Percentiles rank a stretch among this genome's conserved stretches.
Conservation (phyloP, 305 asterid genomes). For the Rubia balearica region DNA sequence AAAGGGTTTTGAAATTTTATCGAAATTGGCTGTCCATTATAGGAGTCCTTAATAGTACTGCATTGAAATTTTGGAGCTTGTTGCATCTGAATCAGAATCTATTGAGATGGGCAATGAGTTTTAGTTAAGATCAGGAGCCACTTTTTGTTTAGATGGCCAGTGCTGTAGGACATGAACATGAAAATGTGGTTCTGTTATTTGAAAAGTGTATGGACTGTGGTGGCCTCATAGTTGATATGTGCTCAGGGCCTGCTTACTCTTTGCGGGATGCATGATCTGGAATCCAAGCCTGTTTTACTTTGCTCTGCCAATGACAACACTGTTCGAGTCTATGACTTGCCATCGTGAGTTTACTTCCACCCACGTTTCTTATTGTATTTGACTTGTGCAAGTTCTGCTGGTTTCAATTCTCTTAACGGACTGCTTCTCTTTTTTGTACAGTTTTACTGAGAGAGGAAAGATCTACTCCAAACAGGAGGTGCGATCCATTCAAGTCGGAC, state of each 20-base stretch:
- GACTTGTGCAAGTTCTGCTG: neutral
- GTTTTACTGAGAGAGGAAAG: constrained; percentile 84
- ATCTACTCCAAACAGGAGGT: constrained; percentile 66
- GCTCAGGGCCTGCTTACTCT: constrained; percentile 77
- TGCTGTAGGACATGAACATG: neutral
- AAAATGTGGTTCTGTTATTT: neutral
- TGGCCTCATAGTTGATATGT: constrained; percentile 18
- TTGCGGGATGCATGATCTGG: constrained; percentile 92
- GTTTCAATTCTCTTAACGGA: constrained; percentile 5
- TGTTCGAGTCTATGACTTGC: too few relatives aligned
- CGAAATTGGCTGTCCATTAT: neutral
- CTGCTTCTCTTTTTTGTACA: constrained; percentile 11
- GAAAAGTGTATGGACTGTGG: neutral
- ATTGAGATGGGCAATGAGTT: neutral
- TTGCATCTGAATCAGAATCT: neutral
- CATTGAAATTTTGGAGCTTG: neutral
- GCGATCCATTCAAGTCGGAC: constrained; percentile 71
- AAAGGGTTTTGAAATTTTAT: neutral
- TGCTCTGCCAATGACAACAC: too few relatives aligned
- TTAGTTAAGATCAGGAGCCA: neutral
- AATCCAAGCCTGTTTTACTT: constrained; percentile 68
- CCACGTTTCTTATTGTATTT: constrained; percentile 14
- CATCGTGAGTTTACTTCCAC: too few relatives aligned
- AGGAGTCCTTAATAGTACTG: neutral
- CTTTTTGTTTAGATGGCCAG: neutral